Conservation (phyloP, 495 filamentous ascomycete genomes). For the Aspergillus indologenus region DNA sequence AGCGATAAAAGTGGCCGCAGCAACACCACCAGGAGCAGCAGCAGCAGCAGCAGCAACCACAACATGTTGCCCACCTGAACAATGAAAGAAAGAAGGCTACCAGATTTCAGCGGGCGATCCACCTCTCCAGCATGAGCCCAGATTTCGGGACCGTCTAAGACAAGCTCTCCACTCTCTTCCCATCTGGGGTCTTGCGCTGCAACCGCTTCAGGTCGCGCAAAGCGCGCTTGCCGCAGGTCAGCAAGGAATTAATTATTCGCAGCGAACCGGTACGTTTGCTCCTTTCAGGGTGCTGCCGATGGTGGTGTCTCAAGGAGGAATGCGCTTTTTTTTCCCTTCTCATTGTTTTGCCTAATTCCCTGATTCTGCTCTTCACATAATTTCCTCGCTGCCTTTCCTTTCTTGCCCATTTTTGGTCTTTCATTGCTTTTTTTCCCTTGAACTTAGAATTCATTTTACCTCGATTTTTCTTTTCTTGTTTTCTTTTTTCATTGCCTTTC, state of each 20-base stretch:
- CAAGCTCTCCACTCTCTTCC: constrained; percentile 5
- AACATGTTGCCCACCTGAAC: not conserved
- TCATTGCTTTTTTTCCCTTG: constrained; percentile 11
- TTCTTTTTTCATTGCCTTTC: constrained; percentile 11
- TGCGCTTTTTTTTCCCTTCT: constrained; percentile 12
- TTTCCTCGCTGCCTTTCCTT: constrained; percentile 3
- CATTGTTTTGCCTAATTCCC: constrained; percentile 4
- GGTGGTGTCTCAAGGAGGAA: constrained; percentile 19
- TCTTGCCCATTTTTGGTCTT: constrained; percentile 7
- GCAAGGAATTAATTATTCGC: constrained; percentile 5
- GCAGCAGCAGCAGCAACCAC: not conserved
- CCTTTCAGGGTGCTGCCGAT: constrained; percentile 4
- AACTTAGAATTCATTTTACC: constrained; percentile 10
- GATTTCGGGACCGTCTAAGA: constrained; percentile 9
- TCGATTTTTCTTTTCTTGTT: constrained; percentile 10
- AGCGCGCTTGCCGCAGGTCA: constrained; percentile 45
- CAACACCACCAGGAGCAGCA: not conserved
- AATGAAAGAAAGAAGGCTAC: not conserved
- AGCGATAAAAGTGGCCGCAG: not conserved
- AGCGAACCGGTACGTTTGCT: constrained; percentile 1
- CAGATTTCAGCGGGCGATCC: constrained; percentile 14
- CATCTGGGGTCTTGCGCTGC: constrained; percentile 39
- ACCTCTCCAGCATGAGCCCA: constrained; percentile 16
- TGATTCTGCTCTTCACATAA: constrained; percentile 5
- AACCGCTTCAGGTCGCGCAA: constrained; percentile 41